Conservation (phyloP, 192 early-diverging fungal species). For the Rhizophagus prolifer region DNA sequence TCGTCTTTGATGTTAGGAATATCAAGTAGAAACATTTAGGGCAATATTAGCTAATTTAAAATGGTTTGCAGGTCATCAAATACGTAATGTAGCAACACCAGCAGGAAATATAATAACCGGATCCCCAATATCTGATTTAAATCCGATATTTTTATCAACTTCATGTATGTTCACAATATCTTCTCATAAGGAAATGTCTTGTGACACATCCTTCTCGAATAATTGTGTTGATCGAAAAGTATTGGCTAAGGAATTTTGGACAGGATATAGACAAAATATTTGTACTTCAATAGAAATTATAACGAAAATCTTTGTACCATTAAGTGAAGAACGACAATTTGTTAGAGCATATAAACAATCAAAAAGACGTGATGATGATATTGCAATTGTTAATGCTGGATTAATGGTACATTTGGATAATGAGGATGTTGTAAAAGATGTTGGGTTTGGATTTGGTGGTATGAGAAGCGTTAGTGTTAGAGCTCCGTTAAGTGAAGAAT, state of each 20-base stretch:
- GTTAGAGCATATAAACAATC: conserved; percentile 83
- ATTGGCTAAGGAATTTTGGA: conserved; percentile 71
- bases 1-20: not conserved
- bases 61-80: conserved; percentile 83
- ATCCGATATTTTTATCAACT: conserved; percentile 78
- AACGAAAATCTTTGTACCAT: conserved; percentile 65
- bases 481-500: conserved; percentile 47
- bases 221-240: conserved; percentile 43
- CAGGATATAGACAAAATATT: conserved; percentile 80
- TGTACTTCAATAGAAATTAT: conserved; percentile 61
- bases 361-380: conserved; percentile 85
- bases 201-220: conserved; percentile 5
- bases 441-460: conserved; percentile 75
- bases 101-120: conserved; percentile 87
- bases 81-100: conserved; percentile 82
- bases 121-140: conserved; percentile 87
- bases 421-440: conserved; percentile 51
- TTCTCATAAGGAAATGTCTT: conserved; percentile 18
- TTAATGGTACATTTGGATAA: conserved; percentile 57
- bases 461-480: conserved; percentile 68
- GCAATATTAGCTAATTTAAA: conserved; percentile 72
- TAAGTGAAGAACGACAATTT: conserved; percentile 55
- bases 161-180: conserved; percentile 53
- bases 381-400: conserved; percentile 82
- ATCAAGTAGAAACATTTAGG: conserved; percentile 56